phyloP scores from a whole-genome alignment of 345 rosid genomes.

The Eucalyptus tenuipes region DNA sequence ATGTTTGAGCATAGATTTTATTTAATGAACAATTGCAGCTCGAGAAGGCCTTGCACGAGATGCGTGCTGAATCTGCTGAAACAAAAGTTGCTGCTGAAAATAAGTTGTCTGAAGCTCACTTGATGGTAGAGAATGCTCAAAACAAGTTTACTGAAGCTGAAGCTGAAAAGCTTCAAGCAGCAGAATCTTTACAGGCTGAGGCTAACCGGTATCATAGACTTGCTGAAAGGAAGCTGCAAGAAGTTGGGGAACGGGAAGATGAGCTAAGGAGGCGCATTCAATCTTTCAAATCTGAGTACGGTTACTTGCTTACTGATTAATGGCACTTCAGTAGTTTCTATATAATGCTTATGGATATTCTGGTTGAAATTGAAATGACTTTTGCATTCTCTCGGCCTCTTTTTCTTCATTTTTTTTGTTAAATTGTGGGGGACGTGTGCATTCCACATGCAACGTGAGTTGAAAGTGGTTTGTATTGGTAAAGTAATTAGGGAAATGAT shows the following conservation, averaged over 20 bases:
- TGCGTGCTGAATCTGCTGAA: conserved; percentile 93
- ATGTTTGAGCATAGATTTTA: neutral
- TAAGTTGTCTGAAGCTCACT: conserved; percentile 54
- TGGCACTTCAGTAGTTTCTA: neutral
- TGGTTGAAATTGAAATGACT: neutral
- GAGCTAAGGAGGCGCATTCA: conserved; percentile 51
- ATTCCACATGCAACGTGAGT: neutral
- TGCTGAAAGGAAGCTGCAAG: conserved; percentile 87
- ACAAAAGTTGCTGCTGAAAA: conserved; percentile 66
- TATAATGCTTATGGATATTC: neutral
- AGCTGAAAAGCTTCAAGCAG: conserved; percentile 45
- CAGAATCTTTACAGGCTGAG: conserved; percentile 69
- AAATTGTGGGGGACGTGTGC: neutral
- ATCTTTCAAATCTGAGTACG: conserved; percentile 70
- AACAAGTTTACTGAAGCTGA: conserved; percentile 58
- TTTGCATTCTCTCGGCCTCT: neutral
- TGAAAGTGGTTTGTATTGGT: neutral
- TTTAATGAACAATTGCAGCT: conserved; percentile 27
- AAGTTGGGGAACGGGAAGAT: conserved; percentile 76
- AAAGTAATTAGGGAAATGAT: neutral
- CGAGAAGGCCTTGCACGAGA: conserved; percentile 92
- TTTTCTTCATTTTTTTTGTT: neutral
- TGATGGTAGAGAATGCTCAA: conserved; percentile 59
- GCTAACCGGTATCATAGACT: conserved; percentile 46
- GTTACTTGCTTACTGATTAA: conserved; percentile 4